A percentile compares a stretch with the other conserved stretches of the same genome.
Conservation (phyloP, 768 basidiomycete species). For the Boletales sp. region DNA sequence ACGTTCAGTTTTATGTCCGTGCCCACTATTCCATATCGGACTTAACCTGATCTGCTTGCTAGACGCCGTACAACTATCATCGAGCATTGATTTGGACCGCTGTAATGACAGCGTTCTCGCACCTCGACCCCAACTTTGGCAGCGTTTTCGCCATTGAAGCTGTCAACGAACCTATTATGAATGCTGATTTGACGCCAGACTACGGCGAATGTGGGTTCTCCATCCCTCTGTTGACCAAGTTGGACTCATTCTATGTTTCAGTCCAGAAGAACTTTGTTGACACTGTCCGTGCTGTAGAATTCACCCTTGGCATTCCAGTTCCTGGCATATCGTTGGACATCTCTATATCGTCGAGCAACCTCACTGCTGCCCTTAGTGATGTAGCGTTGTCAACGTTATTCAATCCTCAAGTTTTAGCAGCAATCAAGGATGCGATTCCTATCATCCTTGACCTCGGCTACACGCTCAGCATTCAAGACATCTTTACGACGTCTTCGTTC, state of each 20-base stretch:
- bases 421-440: slow-evolving; percentile 34
- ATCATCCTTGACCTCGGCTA: slow-evolving; percentile 32
- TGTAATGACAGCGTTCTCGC: slow-evolving; percentile 71
- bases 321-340: slow-evolving; percentile 4
- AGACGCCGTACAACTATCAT: slow-evolving; percentile 68
- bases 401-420: slow-evolving; percentile 29
- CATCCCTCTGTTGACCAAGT: neutral
- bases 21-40: neutral
- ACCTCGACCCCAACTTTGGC: slow-evolving; percentile 62
- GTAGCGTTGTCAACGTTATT: slow-evolving; percentile 18
- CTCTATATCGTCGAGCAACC: slow-evolving; percentile 29
- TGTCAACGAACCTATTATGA: slow-evolving; percentile 74
- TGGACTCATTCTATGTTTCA: slow-evolving; percentile 24
- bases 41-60: slow-evolving; percentile 1
- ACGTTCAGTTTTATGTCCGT: slow-evolving; percentile 72
- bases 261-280: slow-evolving; percentile 70
- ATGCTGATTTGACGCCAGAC: slow-evolving; percentile 62
- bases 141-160: slow-evolving; percentile 72
- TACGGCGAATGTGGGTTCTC: slow-evolving; percentile 60
- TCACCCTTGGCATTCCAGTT: slow-evolving; percentile 51
- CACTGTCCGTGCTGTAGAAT: slow-evolving; percentile 63
- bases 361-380: slow-evolving; percentile 32
- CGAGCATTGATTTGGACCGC: slow-evolving; percentile 80
- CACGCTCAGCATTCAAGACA: slow-evolving; percentile 16
- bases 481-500: slow-evolving; percentile 23